These are phyloP conservation scores for Saturnispora dispora DNA, from an alignment of 805 yeast species.

Conservation along the genomic window DNA sequence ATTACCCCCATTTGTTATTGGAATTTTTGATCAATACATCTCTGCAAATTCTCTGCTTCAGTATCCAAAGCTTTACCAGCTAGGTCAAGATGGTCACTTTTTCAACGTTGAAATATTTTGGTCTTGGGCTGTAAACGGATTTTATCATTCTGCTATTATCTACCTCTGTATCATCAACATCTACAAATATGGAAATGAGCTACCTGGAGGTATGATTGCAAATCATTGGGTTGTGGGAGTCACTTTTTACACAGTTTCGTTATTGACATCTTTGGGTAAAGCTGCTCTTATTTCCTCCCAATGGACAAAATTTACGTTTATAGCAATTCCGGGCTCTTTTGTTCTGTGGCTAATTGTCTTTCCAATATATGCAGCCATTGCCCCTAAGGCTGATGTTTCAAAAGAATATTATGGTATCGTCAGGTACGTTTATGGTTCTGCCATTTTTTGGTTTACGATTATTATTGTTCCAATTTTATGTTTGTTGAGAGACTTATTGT, in stretches of 20 bases:
- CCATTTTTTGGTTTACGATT: conserved; percentile 74
- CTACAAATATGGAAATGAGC: conserved; percentile 56
- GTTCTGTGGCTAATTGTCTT: conserved; percentile 73
- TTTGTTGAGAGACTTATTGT: conserved; percentile 74
- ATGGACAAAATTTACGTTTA: conserved; percentile 89
- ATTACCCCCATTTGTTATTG: conserved; percentile 90
- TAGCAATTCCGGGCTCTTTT: conserved; percentile 94
- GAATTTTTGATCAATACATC: conserved; percentile 94
- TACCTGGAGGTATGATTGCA: conserved; percentile 59
- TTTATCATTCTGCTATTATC: conserved; percentile 82
- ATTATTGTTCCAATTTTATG: conserved; percentile 72
- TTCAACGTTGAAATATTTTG: conserved; percentile 88
- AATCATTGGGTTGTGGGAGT: conserved; percentile 97
- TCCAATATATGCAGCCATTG: conserved; percentile 79
- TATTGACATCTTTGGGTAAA: conserved; percentile 84
- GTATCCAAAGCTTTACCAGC: conserved; percentile 84
- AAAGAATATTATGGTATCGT: conserved; percentile 77
- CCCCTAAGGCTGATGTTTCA: conserved; percentile 77
- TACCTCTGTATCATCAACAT: conserved; percentile 65
- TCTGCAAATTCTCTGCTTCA: conserved; percentile 81
- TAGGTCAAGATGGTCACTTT: conserved; percentile 83
- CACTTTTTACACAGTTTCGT: conserved; percentile 77
- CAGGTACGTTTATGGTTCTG: conserved; percentile 64
- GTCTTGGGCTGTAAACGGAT: conserved; percentile 97
- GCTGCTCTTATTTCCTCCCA: conserved; percentile 86